These are phyloP conservation scores for Trichoderma hamatum DNA, from an alignment of 2,329 filamentous ascomycete species.

Conservation along the genomic window DNA sequence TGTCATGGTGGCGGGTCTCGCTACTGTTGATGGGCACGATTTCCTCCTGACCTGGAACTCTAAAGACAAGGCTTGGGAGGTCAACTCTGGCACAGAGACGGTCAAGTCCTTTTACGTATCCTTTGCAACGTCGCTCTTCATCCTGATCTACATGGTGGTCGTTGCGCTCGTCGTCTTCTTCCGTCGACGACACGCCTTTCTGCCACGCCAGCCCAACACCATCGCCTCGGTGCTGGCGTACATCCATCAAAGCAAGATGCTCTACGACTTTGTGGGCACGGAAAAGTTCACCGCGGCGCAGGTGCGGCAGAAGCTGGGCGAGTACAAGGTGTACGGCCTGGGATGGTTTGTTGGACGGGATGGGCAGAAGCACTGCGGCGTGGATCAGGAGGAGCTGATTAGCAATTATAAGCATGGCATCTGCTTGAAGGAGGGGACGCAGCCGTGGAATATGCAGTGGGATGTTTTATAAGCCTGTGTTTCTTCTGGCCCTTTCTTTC, in stretches of 20 bases:
- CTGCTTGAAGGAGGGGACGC: conserved; percentile 51
- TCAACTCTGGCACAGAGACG: conserved; percentile 62
- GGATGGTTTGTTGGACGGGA: conserved; percentile 79
- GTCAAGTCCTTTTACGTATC: conserved; percentile 67
- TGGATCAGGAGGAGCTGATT: conserved; percentile 74
- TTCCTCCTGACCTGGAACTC: conserved; percentile 49
- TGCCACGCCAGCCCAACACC: conserved; percentile 77
- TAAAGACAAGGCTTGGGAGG: conserved; percentile 31
- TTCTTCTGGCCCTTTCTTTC: background rate
- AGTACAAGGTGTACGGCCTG: conserved; percentile 68
- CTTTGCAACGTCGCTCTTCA: conserved; percentile 62
- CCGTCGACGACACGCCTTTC: conserved; percentile 67
- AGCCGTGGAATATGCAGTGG: conserved; percentile 55
- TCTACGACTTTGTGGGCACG: conserved; percentile 73
- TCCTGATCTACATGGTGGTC: conserved; percentile 66
- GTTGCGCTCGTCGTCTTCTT: conserved; percentile 63
- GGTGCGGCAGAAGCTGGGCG: conserved; percentile 64
- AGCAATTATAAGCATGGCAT: conserved; percentile 67
- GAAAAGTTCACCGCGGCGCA: conserved; percentile 62
- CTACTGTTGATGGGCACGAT: conserved; percentile 63
- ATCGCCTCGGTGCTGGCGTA: conserved; percentile 77
- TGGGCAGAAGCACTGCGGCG: conserved; percentile 72
- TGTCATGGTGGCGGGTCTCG: conserved; percentile 67
- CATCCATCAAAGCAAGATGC: conserved; percentile 80
- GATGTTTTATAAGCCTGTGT: conserved; percentile 37